Percentiles rank a stretch among this genome's conserved stretches.
Conservation (phyloP, 331 rosid species). For the Pyracantha coccinea region DNA sequence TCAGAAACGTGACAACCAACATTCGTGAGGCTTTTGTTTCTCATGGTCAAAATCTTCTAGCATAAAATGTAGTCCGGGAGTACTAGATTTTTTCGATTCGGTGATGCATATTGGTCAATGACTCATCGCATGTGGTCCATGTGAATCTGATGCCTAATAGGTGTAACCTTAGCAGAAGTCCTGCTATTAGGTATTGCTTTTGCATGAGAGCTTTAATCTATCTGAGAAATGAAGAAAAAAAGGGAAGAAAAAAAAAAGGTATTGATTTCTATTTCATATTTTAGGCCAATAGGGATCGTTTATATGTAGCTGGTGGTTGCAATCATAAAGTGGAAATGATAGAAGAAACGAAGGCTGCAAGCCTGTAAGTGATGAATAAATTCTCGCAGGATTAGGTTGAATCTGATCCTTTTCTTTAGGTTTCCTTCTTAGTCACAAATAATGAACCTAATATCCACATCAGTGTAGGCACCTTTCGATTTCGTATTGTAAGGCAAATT, state of each 20-base stretch:
- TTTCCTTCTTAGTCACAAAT: not conserved
- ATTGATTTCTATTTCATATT: not conserved
- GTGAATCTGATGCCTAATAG: constrained; percentile 5
- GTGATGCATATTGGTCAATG: not conserved
- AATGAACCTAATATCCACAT: not conserved
- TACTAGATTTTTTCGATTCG: not conserved
- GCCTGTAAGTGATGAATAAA: not conserved
- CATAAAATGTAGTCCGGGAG: not conserved
- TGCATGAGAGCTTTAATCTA: not conserved
- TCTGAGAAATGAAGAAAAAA: not conserved
- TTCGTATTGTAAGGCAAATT: not conserved
- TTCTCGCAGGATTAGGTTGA: not conserved
- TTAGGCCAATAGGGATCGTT: not conserved
- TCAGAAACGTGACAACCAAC: not conserved
- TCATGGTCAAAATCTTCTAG: not conserved
- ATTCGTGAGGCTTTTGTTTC: not conserved
- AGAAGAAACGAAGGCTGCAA: not conserved
- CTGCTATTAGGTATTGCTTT: constrained; percentile 5
- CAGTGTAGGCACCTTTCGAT: not conserved
- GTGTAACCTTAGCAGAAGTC: not conserved
- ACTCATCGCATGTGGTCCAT: constrained; percentile 8
- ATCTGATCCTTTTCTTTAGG: not conserved
- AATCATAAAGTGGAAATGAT: not conserved
- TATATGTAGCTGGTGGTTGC: not conserved
- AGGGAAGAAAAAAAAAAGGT: too few species aligned